A percentile compares a stretch with the other conserved stretches of the same genome.
Evolutionary conservation across 257 asterid species (phyloP).

Genomic region (Solanum habrochaites): DNA sequence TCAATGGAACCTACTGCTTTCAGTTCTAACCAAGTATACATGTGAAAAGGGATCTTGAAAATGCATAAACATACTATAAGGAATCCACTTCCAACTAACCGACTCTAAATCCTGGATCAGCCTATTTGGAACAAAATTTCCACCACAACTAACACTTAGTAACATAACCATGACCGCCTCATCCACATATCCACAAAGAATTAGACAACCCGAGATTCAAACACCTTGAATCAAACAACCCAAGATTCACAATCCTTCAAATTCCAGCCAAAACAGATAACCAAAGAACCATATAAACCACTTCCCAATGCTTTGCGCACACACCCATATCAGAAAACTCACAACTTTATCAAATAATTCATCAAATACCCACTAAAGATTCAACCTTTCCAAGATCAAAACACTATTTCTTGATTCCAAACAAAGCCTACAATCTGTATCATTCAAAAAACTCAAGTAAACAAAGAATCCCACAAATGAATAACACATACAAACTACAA

Average conservation of each 20-base stretch:
- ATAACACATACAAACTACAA: not conserved
- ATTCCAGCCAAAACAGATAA: not conserved
- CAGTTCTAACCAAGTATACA: not conserved
- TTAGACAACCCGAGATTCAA: not conserved
- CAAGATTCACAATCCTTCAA: not conserved
- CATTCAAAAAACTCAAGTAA: not conserved
- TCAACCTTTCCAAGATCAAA: not conserved
- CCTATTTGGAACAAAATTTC: not conserved
- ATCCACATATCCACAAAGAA: not conserved
- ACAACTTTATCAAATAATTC: not conserved
- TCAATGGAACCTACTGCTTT: not conserved
- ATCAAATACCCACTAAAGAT: not conserved
- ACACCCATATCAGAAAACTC: not conserved
- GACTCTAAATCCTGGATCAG: not conserved
- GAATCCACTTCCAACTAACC: not conserved
- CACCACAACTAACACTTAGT: constrained; percentile 3
- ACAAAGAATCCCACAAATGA: not conserved
- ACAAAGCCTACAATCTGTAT: not conserved
- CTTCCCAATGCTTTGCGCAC: not conserved
- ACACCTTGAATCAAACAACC: not conserved
- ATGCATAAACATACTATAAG: not conserved
- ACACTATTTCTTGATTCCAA: not conserved
- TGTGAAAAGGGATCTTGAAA: not conserved
- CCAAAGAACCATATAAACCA: not conserved
- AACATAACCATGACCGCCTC: constrained; percentile 5